These are phyloP conservation scores for Castanospermum australe DNA, from an alignment of 306 rosid species.

Conservation along the genomic window DNA sequence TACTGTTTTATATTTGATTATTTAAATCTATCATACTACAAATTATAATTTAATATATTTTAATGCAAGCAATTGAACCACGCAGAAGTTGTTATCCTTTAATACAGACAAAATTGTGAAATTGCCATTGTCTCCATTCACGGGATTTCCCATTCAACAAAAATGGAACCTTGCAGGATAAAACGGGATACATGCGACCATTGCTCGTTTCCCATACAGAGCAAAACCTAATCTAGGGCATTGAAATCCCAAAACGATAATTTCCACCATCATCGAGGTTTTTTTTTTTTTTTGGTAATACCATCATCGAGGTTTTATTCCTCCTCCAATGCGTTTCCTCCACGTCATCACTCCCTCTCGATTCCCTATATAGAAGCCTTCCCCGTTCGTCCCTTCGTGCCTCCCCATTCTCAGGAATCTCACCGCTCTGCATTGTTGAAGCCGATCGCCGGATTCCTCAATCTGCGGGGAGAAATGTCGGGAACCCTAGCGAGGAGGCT, in stretches of 20 bases:
- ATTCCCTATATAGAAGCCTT: slow-evolving; percentile 9
- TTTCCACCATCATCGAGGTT: not conserved
- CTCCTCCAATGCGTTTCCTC: not conserved
- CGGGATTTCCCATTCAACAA: not conserved
- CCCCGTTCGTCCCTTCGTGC: not conserved
- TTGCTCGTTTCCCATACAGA: not conserved
- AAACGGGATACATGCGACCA: not conserved
- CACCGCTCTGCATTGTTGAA: not conserved
- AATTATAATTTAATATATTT: no score
- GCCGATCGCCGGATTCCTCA: not conserved
- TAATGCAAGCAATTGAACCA: no score
- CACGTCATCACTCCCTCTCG: slow-evolving; percentile 19
- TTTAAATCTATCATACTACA: no score
- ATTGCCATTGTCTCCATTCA: not conserved
- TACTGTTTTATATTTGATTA: no score
- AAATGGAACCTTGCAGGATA: not conserved
- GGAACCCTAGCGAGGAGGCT: slow-evolving; percentile 21
- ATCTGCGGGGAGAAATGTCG: slow-evolving; percentile 36
- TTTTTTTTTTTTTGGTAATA: no score
- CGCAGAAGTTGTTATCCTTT: no score
- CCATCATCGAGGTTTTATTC: not conserved
- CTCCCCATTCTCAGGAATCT: not conserved
- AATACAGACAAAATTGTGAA: not conserved
- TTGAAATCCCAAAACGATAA: not conserved
- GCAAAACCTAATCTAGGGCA: not conserved